phyloP scores from a whole-genome alignment of 768 basidiomycete genomes.

The Lactarius akahatsu region DNA sequence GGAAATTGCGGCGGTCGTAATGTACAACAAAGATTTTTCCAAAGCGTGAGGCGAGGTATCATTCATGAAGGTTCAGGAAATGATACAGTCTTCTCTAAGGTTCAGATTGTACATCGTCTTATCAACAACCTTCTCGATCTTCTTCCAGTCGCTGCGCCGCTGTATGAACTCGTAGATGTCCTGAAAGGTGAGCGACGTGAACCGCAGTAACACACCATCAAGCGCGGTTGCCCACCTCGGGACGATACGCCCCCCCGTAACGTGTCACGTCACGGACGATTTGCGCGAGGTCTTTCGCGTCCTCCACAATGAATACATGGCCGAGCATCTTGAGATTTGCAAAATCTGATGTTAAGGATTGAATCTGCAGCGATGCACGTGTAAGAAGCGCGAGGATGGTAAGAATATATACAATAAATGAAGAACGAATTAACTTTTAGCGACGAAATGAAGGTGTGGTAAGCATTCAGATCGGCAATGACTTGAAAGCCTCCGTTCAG shows the following conservation, averaged over 20 bases:
- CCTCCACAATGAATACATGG: conserved; percentile 92
- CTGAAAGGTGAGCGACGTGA: conserved; percentile 29
- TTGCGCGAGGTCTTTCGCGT: conserved; percentile 94
- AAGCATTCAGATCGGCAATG: conserved; percentile 94
- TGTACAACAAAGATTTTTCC: neutral
- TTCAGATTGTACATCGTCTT: conserved; percentile 93
- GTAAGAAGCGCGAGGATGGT: conserved; percentile 6
- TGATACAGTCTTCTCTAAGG: conserved; percentile 87
- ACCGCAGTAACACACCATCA: conserved; percentile 1
- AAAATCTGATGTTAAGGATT: conserved; percentile 84
- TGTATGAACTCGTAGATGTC: conserved; percentile 98
- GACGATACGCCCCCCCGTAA: conserved; percentile 92
- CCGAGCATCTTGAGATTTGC: conserved; percentile 96
- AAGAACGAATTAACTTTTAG: conserved; percentile 57
- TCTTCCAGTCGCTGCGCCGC: conserved; percentile 95
- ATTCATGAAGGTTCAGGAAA: conserved; percentile 35
- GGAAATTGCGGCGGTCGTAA: neutral
- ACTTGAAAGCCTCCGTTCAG: conserved; percentile 92
- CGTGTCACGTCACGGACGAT: conserved; percentile 94
- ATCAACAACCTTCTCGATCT: conserved; percentile 95
- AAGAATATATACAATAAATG: neutral
- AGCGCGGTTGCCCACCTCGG: conserved; percentile 60
- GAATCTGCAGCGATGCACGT: conserved; percentile 45
- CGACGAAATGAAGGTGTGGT: conserved; percentile 83
- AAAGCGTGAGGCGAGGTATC: neutral